phyloP scores from a whole-genome alignment of 1,284 basidiomycete genomes.

The Kwoniella shivajii region DNA sequence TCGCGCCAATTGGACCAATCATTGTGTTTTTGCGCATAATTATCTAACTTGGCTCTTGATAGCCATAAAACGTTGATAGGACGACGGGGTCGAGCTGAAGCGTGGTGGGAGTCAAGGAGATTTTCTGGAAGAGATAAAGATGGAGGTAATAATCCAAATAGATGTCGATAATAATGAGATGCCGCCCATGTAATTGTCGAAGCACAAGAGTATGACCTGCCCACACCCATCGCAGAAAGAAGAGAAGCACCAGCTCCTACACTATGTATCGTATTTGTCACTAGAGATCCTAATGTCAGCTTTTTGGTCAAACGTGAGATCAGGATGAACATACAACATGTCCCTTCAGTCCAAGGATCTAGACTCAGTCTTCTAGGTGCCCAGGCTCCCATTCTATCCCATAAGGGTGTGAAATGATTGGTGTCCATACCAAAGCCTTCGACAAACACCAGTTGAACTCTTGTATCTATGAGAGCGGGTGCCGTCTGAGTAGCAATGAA shows the following conservation, averaged over 20 bases:
- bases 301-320: too few relatives aligned
- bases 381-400: constrained; percentile 49
- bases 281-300: constrained; percentile 19
- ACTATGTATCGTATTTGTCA: constrained; percentile 45
- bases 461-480: constrained; percentile 26
- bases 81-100: constrained; percentile 7
- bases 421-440: constrained; percentile 43
- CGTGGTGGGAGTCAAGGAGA: constrained; percentile 2
- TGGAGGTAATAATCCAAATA: constrained; percentile 41
- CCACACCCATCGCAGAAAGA: constrained; percentile 43
- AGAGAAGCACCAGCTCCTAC: constrained; percentile 47
- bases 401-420: constrained; percentile 48
- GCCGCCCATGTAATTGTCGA: constrained; percentile 49
- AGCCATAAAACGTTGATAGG: constrained; percentile 50
- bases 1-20: constrained; percentile 45
- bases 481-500: constrained; percentile 33
- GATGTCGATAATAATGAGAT: constrained; percentile 47
- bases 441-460: constrained; percentile 46
- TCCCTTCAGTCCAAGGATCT: constrained; percentile 42
- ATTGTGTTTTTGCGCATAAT: constrained; percentile 31
- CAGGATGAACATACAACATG: constrained; percentile 40
- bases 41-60: constrained; percentile 41
- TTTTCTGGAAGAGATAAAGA: constrained; percentile 13
- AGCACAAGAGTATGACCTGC: constrained; percentile 33
- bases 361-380: constrained; percentile 43